Evolutionary conservation across 352 stramenopile genomes (phyloP).

Genomic region (Phytophthora crassamura): DNA sequence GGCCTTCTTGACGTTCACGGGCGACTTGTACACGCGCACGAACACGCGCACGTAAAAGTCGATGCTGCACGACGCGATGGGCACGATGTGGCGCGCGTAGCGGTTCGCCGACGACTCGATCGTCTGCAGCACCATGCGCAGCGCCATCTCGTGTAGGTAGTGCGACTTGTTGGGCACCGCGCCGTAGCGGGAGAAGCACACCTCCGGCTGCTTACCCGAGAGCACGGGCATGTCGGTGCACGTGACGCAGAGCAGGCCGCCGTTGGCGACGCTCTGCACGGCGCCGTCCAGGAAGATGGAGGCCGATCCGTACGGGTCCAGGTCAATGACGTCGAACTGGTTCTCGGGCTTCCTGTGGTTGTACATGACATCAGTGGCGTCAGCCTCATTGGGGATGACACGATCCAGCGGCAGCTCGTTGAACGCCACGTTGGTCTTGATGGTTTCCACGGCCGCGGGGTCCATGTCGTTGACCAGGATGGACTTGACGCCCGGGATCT

Average conservation of each 20-base stretch:
- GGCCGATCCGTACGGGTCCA: conserved; percentile 99
- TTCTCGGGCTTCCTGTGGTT: conserved; percentile 85
- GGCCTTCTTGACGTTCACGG: conserved; percentile 94
- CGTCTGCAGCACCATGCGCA: conserved; percentile 94
- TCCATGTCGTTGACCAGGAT: conserved; percentile 99
- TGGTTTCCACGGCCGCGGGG: conserved; percentile 94
- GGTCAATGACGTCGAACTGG: conserved; percentile 99
- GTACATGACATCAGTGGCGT: conserved; percentile 91
- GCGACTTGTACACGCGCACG: conserved; percentile 97
- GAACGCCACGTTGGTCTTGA: conserved; percentile 95
- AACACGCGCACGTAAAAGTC: conserved; percentile 99
- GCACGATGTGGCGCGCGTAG: conserved; percentile 97
- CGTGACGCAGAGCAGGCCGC: conserved; percentile 98
- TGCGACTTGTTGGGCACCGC: conserved; percentile 88
- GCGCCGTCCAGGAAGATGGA: conserved; percentile 98
- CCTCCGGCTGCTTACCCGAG: conserved; percentile 88
- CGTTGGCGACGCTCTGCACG: conserved; percentile 94
- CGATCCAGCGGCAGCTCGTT: conserved; percentile 85
- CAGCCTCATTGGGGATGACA: conserved; percentile 86
- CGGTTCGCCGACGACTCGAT: conserved; percentile 95
- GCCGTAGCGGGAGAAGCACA: conserved; percentile 90
- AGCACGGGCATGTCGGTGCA: conserved; percentile 98
- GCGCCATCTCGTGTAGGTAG: conserved; percentile 89
- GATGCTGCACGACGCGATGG: conserved; percentile 98
- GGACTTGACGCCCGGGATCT: conserved; percentile 97